Evolutionary conservation across 192 early-diverging fungal genomes (phyloP).

Genomic region (Coemansia sp.): DNA sequence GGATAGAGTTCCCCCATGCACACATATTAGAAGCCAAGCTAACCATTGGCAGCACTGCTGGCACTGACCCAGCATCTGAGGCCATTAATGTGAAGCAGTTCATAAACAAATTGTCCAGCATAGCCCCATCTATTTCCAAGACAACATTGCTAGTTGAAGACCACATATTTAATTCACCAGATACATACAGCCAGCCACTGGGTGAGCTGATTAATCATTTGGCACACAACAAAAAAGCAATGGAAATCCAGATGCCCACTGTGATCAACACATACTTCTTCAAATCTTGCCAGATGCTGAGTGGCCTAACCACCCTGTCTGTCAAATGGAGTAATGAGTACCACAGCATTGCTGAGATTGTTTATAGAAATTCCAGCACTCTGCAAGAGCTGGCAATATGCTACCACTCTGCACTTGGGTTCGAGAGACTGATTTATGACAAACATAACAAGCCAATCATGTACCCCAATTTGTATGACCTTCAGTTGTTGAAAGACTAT

Average conservation of each 20-base stretch:
- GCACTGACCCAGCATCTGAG: not conserved
- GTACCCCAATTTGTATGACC: not conserved
- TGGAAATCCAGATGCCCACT: too few relatives aligned
- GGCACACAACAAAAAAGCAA: too few relatives aligned
- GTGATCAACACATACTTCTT: not conserved
- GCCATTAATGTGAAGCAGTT: not conserved
- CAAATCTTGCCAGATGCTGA: not conserved
- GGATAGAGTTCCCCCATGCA: not conserved
- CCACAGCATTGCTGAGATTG: not conserved
- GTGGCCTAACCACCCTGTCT: not conserved
- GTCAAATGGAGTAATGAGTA: not conserved
- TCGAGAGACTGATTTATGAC: not conserved
- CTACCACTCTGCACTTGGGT: not conserved
- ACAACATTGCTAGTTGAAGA: too few relatives aligned
- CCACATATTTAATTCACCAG: not conserved
- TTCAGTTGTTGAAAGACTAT: not conserved
- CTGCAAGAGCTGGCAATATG: not conserved
- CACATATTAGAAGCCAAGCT: not conserved
- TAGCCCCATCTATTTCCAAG: too few relatives aligned
- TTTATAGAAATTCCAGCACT: not conserved
- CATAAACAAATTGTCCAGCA: too few relatives aligned
- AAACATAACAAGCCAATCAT: not conserved
- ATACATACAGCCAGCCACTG: not conserved
- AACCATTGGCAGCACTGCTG: not conserved
- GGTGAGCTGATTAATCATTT: not conserved